Evolutionary conservation across 352 stramenopile species (phyloP), one percentile per base, ranked within the genome.

Genomic region (Pseudoperonospora humuli): DNA sequence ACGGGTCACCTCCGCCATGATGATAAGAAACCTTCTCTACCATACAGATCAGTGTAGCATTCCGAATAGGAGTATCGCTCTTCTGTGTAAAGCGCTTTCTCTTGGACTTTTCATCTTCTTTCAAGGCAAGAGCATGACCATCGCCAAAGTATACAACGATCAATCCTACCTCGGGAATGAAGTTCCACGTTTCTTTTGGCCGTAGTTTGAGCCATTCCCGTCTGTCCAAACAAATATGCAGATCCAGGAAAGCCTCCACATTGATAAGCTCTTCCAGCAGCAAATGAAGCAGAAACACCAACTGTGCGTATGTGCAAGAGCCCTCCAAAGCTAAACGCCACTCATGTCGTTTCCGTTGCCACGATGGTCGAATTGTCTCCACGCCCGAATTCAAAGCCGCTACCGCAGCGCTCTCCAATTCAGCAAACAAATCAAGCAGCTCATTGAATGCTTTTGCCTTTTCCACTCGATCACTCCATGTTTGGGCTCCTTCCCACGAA

Each of bases 191-290:
- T 25, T 88, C 75, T 33, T 92, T 89, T 3, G 62, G 48, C 15
- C 76, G 75, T 21, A 92, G 51, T 50, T 89, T 84, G 24, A 92
- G 43, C 73, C 75, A 92, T 24, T 92, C 76, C 10, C 75, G 82
- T 15, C 76, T 60, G 42, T 89, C 70, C 9, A 92, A 58, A 13
- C 67, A 61, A 4, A 78, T 65, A 21, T 81, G 75, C 11, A 86
- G 55, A 54, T 92, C 80, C 64, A 86, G 72, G 39, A 89, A 89
- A 13, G 75, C 74, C 45, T 89, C 75, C 14, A 86, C 64, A 38
- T 87, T 75, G 39, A 91, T 69, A 36, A 83, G 85, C 52, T 91
- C 74, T 34, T 82, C 72, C 9, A 91, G 54, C 20, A 88, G 65
- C 24, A 84, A 55, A 44, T 86, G 67, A 24, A 91, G 50, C 25